Base-by-base conservation (phyloP, 495 filamentous ascomycete genomes). In the Antarctomyces pellizariae region DNA sequence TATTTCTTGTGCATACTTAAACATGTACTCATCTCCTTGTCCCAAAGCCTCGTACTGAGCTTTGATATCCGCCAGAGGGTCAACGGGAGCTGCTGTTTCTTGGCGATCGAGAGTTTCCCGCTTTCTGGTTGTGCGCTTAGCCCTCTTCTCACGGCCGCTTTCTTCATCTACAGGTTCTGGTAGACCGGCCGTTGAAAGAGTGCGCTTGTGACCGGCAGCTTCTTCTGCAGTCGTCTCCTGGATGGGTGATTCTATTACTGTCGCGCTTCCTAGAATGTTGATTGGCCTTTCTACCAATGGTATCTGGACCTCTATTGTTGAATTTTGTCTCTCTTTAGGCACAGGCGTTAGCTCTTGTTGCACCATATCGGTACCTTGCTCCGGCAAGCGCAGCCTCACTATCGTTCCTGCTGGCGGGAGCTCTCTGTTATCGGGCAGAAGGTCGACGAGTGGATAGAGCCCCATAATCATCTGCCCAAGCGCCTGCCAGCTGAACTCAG, bases 41-140 rank as follows among this genome's bases (percentile, higher is more conserved):
- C 67, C 54, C 26, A 66, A 71, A 0, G 57, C 51, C 36, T 73
- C 64, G 3, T 89, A 47, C 29, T 76, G 67, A 26, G 72, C 68
- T 27, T 74, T 70, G 30, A 69, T 66, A 31, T 75, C 67, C 7
- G 66, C 72, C n/a, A 59, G 56, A 17, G 66, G 62, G 32, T 83
- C 73, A 34, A 71, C 58, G 3, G 47, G 36, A 13, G 54, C 42
- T 22, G 59, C 60, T 13, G 77, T 75, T 3, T 76, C 77, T n/a
- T n/a, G n/a, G n/a, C n/a, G n/a, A n/a, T n/a, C n/a, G n/a, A n/a
- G n/a, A n/a, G 69, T 75, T 26, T 83, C 79, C 18, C 79, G 62
- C 15, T 76, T 71, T 34, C 77, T 64, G 15, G 76, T n/a, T n/a
- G n/a, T 78, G 25, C 83, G 62, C 41, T 84, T 83, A 49, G 78